Base-by-base conservation (phyloP, 1,284 basidiomycete species). In the Thelephora terrestris region DNA sequence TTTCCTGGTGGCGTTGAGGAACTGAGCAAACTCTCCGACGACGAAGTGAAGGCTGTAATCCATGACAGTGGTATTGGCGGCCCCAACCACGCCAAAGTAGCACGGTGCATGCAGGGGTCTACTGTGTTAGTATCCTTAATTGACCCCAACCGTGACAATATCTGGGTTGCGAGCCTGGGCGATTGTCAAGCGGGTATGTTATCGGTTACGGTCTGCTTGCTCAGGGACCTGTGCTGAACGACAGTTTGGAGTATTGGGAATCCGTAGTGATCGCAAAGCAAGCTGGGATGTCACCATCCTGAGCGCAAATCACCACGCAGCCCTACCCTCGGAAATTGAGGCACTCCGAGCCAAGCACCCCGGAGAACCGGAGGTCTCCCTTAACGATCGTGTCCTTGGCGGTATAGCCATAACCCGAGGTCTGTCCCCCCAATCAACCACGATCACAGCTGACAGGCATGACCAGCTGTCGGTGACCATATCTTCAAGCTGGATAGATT, bases 161-260 rank as follows among this genome's bases (percentile, higher is more conserved):
- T 85, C 12, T 85, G 83, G 81, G 64, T 85, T 27, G 83, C 81
- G 0, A 84, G 83, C 54, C 65, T 85, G 14, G 82, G 82, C 4
- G 82, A 85, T 57, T 84, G 82, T 59, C 78, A 81, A 67, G 82
- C 79, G 47, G 67, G 83, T 81, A 9, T 7, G 25, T 23, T n/a
- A 34, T 27, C 12, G 29, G 12, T 14, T 14, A 3, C 14, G 7
- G 3, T 14, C 9, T 14, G 3, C 6, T 12, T 12, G 29, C 14
- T 6, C 29, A 5, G 6, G 29, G 12, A 14, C 6, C 7, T 32
- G 29, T 14, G 12, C 29, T 32, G 51, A 43, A 32, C 29, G 29
- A 32, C 7, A 36, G 12, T 32, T 43, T 18, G 32, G 50, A 82
- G 80, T 74, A 36, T 66, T 81, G 58, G 71, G 78, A 21, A 70